These are phyloP conservation scores for Globisporangium nunn DNA, from an alignment of 352 stramenopile genomes.

Conservation along the genomic window DNA sequence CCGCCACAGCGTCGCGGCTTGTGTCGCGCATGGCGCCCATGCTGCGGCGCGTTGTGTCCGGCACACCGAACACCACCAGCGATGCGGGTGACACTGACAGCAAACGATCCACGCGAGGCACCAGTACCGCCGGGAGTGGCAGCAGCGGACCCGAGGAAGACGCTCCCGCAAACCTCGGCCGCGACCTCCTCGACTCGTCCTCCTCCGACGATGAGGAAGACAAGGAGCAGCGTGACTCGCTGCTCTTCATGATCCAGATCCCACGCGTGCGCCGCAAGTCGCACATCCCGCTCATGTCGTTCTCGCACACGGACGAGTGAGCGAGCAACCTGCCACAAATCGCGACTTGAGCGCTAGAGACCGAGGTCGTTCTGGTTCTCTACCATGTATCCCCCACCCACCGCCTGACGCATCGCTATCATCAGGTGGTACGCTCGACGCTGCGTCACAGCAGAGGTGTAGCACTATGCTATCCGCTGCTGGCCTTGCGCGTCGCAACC, in stretches of 20 bases:
- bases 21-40: constrained; percentile 61
- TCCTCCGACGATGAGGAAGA: constrained; percentile 5
- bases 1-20: constrained; percentile 31
- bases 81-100: not conserved
- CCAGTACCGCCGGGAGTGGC: not conserved
- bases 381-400: not conserved
- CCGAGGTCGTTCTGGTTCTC: no score
- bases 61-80: constrained; percentile 3
- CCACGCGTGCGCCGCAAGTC: constrained; percentile 41
- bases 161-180: not conserved
- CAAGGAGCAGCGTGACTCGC: constrained; percentile 46
- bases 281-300: constrained; percentile 46
- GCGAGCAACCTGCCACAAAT: not conserved
- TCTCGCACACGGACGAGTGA: constrained; percentile 23
- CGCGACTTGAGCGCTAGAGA: no score
- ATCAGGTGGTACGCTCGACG: not conserved
- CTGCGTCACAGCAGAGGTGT: no score
- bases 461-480: no score
- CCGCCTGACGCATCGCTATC: not conserved
- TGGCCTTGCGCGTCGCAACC: not conserved
- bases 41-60: constrained; percentile 21
- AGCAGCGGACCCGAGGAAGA: constrained; percentile 1
- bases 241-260: constrained; percentile 65
- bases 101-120: not conserved
- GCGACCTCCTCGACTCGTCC: constrained; percentile 24